These are phyloP conservation scores for Symmetrospora coprosmae DNA, from an alignment of 768 basidiomycete species.

Conservation along the genomic window DNA sequence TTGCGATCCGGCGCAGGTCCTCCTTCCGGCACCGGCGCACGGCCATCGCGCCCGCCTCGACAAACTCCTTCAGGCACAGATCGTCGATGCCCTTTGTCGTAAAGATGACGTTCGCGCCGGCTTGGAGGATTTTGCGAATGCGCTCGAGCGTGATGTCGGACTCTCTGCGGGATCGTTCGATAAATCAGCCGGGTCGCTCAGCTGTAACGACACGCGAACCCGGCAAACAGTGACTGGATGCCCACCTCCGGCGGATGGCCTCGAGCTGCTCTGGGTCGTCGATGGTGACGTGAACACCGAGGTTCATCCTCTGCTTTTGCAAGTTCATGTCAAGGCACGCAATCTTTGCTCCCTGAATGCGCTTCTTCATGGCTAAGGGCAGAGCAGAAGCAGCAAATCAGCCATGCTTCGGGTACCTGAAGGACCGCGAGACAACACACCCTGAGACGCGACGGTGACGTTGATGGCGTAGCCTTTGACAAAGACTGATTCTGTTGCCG, in stretches of 20 bases:
- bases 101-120: constrained; percentile 90
- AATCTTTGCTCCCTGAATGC: constrained; percentile 83
- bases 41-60: constrained; percentile 97
- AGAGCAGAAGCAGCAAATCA: neutral
- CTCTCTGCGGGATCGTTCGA: constrained; percentile 46
- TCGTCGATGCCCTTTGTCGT: constrained; percentile 99
- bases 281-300: constrained; percentile 91
- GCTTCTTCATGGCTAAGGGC: constrained; percentile 81
- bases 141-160: constrained; percentile 89
- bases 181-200: neutral
- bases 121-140: constrained; percentile 83
- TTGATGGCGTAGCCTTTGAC: constrained; percentile 95
- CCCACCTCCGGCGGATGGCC: constrained; percentile 80
- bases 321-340: constrained; percentile 97
- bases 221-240: no score
- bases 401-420: neutral
- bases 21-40: constrained; percentile 95
- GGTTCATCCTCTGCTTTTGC: constrained; percentile 89
- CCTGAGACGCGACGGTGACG: constrained; percentile 97
- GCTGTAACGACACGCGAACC: no score
- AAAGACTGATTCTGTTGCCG: constrained; percentile 83
- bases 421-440: constrained; percentile 41
- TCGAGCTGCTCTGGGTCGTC: constrained; percentile 93
- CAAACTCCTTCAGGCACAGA: constrained; percentile 92
- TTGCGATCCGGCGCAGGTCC: constrained; percentile 89